Base-by-base conservation (phyloP, 1,139 yeast species). In the Sugiyamaella grinbergsii region DNA sequence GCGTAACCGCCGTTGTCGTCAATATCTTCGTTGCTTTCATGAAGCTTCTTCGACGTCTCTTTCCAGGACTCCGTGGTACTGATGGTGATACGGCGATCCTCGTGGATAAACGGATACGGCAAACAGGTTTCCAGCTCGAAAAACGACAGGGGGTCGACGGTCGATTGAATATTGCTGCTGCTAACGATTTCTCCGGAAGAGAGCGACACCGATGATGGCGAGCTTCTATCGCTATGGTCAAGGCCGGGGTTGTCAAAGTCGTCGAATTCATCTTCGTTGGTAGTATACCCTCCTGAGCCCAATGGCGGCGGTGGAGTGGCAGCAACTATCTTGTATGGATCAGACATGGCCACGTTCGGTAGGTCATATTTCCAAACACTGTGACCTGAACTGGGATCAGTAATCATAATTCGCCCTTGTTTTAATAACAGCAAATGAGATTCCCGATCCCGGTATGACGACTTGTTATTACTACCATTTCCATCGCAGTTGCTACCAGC, bases 101-200 rank as follows among this genome's bases (percentile, higher is more conserved):
- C 75, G 56, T 79, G 75, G 34, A 80, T 62, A 46, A 77, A 77
- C 26, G 77, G 71, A 57, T 73, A 80, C 1, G 86, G 84, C 18
- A 73, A 70, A 58, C 85, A 79, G 0, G 89, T 80, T 57, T 83
- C 88, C 51, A 84, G 77, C 62, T 83, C 90, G 34, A 81, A 79
- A 54, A 79, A 79, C 0, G 85, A 75, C 34, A 83, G 65, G 0
- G 85, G 83, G 47, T 72, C 70, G 5, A 23, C 32, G 3, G 19
- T 31, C 26, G 40, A 26, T 28, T 18, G 49, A 11, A 7, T 6
- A 8, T 20, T 28, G 32, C 10, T 31, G 16, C 5, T 26, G 26
- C 26, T 20, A n/a, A n/a, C n/a, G n/a, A n/a, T n/a, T n/a, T n/a
- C 22, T 23, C 26, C 16, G 1, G 40, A 16, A 3, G 22, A 22